Percentiles rank a stretch among this genome's conserved stretches.
Evolutionary conservation across 768 basidiomycete genomes (phyloP).

Genomic region (Amanita pseudoporphyria): DNA sequence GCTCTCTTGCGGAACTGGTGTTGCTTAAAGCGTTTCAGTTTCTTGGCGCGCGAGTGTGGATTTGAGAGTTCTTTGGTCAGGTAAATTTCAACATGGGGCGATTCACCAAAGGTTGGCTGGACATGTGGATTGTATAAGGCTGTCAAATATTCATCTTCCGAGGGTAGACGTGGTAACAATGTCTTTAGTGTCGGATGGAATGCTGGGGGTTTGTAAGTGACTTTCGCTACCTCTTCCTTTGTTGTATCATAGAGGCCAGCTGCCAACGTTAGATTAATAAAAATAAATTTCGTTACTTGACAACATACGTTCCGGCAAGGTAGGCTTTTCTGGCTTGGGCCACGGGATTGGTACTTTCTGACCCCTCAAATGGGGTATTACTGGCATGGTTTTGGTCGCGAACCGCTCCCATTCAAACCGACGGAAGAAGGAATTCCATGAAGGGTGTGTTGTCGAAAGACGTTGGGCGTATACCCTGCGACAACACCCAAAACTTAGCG

Average conservation of each 20-base stretch:
- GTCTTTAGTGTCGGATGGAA: slow-evolving; percentile 30
- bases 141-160: slow-evolving; percentile 50
- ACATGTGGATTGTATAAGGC: slow-evolving; percentile 47
- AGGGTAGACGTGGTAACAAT: slow-evolving; percentile 29
- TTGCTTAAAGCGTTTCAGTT: slow-evolving; percentile 65
- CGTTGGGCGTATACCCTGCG: slow-evolving; percentile 72
- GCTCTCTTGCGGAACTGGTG: slow-evolving; percentile 36
- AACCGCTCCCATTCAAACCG: slow-evolving; percentile 68
- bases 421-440: slow-evolving; percentile 44
- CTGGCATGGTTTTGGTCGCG: slow-evolving; percentile 55
- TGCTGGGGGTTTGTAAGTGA: slow-evolving; percentile 63
- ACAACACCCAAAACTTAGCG: neutral
- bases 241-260: slow-evolving; percentile 58
- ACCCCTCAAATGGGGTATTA: slow-evolving; percentile 32
- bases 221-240: slow-evolving; percentile 47
- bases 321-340: slow-evolving; percentile 43
- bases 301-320: slow-evolving; percentile 34
- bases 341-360: slow-evolving; percentile 52
- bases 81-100: slow-evolving; percentile 55
- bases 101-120: slow-evolving; percentile 32
- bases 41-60: slow-evolving; percentile 77
- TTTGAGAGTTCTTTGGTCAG: slow-evolving; percentile 67
- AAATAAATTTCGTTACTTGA: neutral
- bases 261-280: slow-evolving; percentile 16
- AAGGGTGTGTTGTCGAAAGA: slow-evolving; percentile 47